Conservation (phyloP, 2,329 filamentous ascomycete genomes). For the Monilinia laxa region DNA sequence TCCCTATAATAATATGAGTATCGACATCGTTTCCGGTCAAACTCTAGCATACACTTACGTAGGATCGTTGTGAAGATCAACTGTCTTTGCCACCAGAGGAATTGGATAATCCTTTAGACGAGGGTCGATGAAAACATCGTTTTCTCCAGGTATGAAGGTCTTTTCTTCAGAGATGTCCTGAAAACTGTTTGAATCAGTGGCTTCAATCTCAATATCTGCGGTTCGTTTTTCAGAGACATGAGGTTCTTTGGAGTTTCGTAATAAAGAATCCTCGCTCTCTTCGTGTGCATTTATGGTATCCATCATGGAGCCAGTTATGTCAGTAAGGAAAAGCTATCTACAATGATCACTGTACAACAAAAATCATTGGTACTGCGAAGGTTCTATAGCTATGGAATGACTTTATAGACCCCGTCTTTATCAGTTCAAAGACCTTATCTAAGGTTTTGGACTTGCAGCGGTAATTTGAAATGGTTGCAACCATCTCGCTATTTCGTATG, state of each 20-base stretch:
- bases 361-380: neutral
- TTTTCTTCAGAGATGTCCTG: constrained; percentile 20
- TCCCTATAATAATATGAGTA: constrained; percentile 29
- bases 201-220: constrained; percentile 8
- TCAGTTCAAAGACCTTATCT: neutral
- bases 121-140: constrained; percentile 40
- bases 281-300: constrained; percentile 10
- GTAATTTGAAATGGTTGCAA: neutral
- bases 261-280: neutral
- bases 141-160: constrained; percentile 36
- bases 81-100: constrained; percentile 41
- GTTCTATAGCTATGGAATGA: neutral
- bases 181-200: constrained; percentile 8
- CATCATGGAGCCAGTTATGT: neutral
- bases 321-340: neutral
- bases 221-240: constrained; percentile 4
- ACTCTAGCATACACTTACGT: constrained; percentile 27
- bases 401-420: neutral
- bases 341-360: neutral
- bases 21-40: neutral
- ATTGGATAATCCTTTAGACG: constrained; percentile 40
- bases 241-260: neutral
- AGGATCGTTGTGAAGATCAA: constrained; percentile 40
- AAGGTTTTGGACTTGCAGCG: neutral
- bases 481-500: neutral